Evolutionary conservation across 2,329 filamentous ascomycete genomes (phyloP).

Genomic region (Teratosphaeriaceae sp.): DNA sequence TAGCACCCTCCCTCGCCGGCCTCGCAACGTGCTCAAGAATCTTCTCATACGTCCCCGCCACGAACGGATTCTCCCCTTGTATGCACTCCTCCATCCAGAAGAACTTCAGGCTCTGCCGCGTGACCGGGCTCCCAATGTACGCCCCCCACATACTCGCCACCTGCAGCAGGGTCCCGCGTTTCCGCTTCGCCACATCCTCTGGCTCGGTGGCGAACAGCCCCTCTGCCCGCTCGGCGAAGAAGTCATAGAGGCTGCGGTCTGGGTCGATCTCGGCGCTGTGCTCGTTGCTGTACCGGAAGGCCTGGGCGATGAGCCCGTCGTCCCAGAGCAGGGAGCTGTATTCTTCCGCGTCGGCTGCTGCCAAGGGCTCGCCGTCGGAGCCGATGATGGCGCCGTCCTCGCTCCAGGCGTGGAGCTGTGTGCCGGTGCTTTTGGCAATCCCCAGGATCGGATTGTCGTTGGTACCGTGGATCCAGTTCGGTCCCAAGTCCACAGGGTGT

Average conservation of each 20-base stretch:
- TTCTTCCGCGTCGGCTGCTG: constrained; percentile 30
- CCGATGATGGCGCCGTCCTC: constrained; percentile 51
- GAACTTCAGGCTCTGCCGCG: constrained; percentile 63
- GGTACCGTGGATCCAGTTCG: constrained; percentile 78
- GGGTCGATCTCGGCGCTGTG: constrained; percentile 47
- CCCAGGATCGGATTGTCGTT: constrained; percentile 63
- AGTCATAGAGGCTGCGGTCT: constrained; percentile 50
- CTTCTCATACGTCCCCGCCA: constrained; percentile 53
- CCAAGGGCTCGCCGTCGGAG: constrained; percentile 49
- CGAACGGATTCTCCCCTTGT: constrained; percentile 61
- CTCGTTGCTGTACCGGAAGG: constrained; percentile 60
- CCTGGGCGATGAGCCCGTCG: constrained; percentile 54
- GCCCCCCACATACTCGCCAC: constrained; percentile 62
- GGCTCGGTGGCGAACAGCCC: constrained; percentile 32
- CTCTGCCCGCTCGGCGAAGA: constrained; percentile 46
- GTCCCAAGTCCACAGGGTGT: constrained; percentile 56
- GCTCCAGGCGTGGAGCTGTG: constrained; percentile 47
- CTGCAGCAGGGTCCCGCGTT: constrained; percentile 44
- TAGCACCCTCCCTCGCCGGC: constrained; percentile 49
- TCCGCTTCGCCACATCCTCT: constrained; percentile 35
- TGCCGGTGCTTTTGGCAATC: constrained; percentile 56
- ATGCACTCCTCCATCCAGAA: constrained; percentile 75
- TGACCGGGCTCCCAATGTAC: constrained; percentile 60
- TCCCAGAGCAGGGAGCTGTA: constrained; percentile 54
- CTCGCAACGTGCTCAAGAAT: constrained; percentile 54